Percentiles rank a stretch among this genome's conserved stretches.
phyloP scores from a whole-genome alignment of 2,329 filamentous ascomycete species.

The Talaromyces funiculosus region DNA sequence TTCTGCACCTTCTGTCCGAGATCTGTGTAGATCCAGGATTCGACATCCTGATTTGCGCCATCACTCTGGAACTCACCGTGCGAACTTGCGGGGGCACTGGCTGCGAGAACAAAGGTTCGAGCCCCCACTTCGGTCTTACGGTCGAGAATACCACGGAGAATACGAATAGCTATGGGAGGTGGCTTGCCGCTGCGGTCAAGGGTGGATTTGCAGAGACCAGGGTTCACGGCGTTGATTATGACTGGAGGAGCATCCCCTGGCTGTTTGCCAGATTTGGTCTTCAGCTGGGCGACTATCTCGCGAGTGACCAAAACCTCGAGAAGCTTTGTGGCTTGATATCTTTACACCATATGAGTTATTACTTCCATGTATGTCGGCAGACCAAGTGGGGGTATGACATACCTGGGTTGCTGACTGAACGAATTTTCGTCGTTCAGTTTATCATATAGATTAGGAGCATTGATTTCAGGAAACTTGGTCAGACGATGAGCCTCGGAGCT shows the following conservation, averaged over 20 bases:
- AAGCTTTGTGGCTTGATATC: slow-evolving; percentile 43
- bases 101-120: not conserved
- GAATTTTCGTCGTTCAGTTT: slow-evolving; percentile 29
- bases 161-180: not conserved
- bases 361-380: too few species aligned
- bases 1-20: slow-evolving; percentile 4
- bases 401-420: slow-evolving; percentile 25
- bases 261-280: not conserved
- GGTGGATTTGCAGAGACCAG: not conserved
- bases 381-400: too few species aligned
- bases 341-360: too few species aligned
- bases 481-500: slow-evolving; percentile 21
- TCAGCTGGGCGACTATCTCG: slow-evolving; percentile 28
- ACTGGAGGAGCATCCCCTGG: not conserved
- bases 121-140: slow-evolving; percentile 1
- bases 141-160: not conserved
- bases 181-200: not conserved
- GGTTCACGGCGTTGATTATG: slow-evolving; percentile 3
- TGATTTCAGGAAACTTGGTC: slow-evolving; percentile 42
- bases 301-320: slow-evolving; percentile 45
- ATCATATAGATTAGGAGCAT: slow-evolving; percentile 32
- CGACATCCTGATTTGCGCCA: slow-evolving; percentile 4
- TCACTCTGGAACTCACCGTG: slow-evolving; percentile 5
- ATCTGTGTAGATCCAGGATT: slow-evolving; percentile 9
- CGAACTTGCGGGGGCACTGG: not conserved